Base-by-base conservation (phyloP, 441 rosid species). In the Gossypium schwendimanii region DNA sequence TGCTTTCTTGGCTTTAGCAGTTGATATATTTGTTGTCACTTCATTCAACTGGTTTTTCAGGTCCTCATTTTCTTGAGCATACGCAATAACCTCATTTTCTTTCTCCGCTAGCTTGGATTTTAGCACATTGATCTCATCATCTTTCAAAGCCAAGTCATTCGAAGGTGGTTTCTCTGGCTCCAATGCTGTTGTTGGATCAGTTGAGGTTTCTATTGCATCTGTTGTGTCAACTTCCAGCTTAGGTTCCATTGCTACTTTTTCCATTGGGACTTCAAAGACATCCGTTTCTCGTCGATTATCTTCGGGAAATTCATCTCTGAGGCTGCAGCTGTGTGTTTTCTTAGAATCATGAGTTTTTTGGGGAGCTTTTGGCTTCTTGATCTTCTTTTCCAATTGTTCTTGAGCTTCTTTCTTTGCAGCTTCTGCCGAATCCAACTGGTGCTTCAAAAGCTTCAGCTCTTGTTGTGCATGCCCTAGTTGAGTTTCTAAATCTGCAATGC, bases 391-490 rank as follows among this genome's bases (percentile, higher is more conserved):
- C 69, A 88, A 79, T 79, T 88, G 84, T 15, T 81, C 84, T 73
- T 87, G 88, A 74, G 94, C 93, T 72, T 82, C 91, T 63, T 86
- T 88, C 88, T 87, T 94, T 58, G 91, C 95, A 73, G 97, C 93
- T 82, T 90, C 97, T 24, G 97, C 98, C 24, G 87, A 86, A 53
- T 75, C 85, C 81, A 94, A 69, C 84, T 91, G 97, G 11, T 84
- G 82, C 77, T 90, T 94, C 75, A 94, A 83, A 78, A 68, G 57
- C 87, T 87, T 89, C 44, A 94, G 88, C 82, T 94, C 97, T 57
- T 80, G 85, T 74, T 91, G 97, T n/a, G 98, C 98, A 73, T 90
- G 97, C 72, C 90, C 94, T 31, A 94, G 90, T 79, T 94, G 98
- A 23, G 94, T 87, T 80, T 94, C 98, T 66, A 91, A 83, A 80